These are phyloP conservation scores for Cicer chorassanicum DNA, from an alignment of 306 rosid species.

Conservation along the genomic window DNA sequence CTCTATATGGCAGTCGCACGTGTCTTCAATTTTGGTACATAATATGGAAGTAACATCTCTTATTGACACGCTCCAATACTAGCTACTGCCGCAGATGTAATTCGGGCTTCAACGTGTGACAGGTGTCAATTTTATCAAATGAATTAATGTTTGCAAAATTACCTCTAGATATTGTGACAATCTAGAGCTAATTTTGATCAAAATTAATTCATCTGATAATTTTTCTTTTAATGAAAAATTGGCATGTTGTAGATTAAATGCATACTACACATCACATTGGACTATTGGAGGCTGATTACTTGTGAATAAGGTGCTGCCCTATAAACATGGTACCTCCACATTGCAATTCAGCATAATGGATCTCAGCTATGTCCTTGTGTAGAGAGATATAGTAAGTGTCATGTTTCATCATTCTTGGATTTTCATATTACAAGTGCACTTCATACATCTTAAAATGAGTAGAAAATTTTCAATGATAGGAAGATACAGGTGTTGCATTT, in stretches of 20 bases:
- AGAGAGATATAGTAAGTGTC: slow-evolving; percentile 41
- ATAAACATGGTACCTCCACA: too few species aligned
- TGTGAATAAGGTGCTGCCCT: too few species aligned
- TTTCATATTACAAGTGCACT: slow-evolving; percentile 20
- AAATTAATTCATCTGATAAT: too few species aligned
- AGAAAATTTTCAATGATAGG: slow-evolving; percentile 16
- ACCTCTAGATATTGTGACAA: slow-evolving; percentile 30
- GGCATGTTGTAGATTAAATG: too few species aligned
- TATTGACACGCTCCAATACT: slow-evolving; percentile 77
- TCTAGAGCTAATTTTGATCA: too few species aligned
- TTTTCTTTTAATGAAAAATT: too few species aligned
- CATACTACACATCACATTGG: too few species aligned
- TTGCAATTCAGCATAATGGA: slow-evolving; percentile 30
- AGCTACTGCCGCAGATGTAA: slow-evolving; percentile 87
- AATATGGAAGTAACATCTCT: slow-evolving; percentile 45
- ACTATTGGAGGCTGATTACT: too few species aligned
- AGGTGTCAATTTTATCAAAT: slow-evolving; percentile 29
- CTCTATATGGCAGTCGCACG: slow-evolving; percentile 69
- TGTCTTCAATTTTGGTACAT: slow-evolving; percentile 58
- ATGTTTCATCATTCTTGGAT: slow-evolving; percentile 7
- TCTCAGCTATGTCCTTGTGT: slow-evolving; percentile 36
- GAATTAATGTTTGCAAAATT: slow-evolving; percentile 29
- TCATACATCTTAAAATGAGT: slow-evolving; percentile 17
- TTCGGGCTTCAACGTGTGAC: slow-evolving; percentile 55
- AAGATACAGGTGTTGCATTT: slow-evolving; percentile 17